Conservation (phyloP, 139 green algal genomes). For the Volvox reticuliferus region DNA sequence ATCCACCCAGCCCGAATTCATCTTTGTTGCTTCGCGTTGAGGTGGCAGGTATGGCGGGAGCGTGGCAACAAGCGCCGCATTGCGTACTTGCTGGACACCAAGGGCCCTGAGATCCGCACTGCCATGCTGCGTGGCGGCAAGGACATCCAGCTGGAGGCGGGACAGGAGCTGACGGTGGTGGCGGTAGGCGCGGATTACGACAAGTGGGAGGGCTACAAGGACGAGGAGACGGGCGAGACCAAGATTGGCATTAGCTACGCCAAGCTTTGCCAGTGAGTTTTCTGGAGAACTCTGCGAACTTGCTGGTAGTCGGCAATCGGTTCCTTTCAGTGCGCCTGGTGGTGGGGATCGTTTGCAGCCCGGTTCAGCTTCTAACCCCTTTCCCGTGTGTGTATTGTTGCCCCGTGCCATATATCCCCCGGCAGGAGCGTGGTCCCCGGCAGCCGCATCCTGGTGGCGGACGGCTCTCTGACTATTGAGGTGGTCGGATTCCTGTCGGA, state of each 20-base stretch:
- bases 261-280: conserved; percentile 69
- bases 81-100: conserved; percentile 53
- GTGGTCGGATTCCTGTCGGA: conserved; percentile 63
- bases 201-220: conserved; percentile 65
- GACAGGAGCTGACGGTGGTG: conserved; percentile 74
- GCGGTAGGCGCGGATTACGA: conserved; percentile 74
- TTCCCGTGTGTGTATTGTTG: too few species aligned
- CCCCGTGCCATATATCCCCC: not conserved
- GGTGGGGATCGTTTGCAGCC: too few species aligned
- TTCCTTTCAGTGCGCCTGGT: not conserved
- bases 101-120: conserved; percentile 75
- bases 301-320: not conserved
- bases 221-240: conserved; percentile 57
- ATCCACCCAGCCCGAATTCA: too few species aligned
- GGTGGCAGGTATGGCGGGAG: not conserved
- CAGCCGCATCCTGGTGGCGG: conserved; percentile 74
- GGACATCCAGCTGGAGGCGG: conserved; percentile 62
- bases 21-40: too few species aligned
- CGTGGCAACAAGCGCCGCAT: not conserved
- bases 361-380: too few species aligned
- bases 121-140: conserved; percentile 70
- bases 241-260: conserved; percentile 69
- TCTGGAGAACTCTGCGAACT: not conserved
- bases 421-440: conserved; percentile 56
- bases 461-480: conserved; percentile 73